Conservation (phyloP, 495 filamentous ascomycete genomes). For the Tuber magnatum region DNA sequence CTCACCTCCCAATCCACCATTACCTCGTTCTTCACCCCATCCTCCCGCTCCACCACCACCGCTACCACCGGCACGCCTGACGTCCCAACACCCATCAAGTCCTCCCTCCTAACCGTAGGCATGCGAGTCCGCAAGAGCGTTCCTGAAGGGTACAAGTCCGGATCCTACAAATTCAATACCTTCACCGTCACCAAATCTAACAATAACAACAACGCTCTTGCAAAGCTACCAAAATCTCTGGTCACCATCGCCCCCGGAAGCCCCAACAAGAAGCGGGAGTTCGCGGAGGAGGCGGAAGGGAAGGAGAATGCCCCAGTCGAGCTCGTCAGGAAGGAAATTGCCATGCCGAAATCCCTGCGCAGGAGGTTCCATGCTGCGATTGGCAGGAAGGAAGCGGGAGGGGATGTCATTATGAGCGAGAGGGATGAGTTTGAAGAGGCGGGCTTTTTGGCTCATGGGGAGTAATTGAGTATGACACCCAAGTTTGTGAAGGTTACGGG, state of each 20-base stretch:
- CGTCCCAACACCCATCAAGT: conserved; percentile 59
- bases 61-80: conserved; percentile 44
- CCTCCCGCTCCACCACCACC: conserved; percentile 38
- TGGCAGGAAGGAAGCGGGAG: conserved; percentile 10
- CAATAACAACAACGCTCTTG: conserved; percentile 11
- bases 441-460: conserved; percentile 20
- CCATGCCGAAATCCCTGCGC: conserved; percentile 25
- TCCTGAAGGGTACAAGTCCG: conserved; percentile 84
- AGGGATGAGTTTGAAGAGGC: conserved; percentile 36
- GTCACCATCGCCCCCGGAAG: conserved; percentile 6
- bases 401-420: conserved; percentile 18
- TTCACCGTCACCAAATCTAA: conserved; percentile 14
- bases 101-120: conserved; percentile 75
- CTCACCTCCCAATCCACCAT: conserved; percentile 34
- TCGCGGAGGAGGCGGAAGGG: conserved; percentile 15
- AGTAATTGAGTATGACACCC: background rate
- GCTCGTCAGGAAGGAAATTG: conserved; percentile 19
- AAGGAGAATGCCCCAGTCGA: background rate
- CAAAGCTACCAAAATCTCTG: conserved; percentile 6
- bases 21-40: conserved; percentile 32
- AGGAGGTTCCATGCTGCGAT: conserved; percentile 29
- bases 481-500: background rate
- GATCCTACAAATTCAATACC: conserved; percentile 42
- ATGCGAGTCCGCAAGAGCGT: conserved; percentile 90
- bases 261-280: conserved; percentile 23